A percentile compares a stretch with the other conserved stretches of the same genome.
Evolutionary conservation across 2,329 filamentous ascomycete species (phyloP).

Genomic region (Penicillium verrucosum): DNA sequence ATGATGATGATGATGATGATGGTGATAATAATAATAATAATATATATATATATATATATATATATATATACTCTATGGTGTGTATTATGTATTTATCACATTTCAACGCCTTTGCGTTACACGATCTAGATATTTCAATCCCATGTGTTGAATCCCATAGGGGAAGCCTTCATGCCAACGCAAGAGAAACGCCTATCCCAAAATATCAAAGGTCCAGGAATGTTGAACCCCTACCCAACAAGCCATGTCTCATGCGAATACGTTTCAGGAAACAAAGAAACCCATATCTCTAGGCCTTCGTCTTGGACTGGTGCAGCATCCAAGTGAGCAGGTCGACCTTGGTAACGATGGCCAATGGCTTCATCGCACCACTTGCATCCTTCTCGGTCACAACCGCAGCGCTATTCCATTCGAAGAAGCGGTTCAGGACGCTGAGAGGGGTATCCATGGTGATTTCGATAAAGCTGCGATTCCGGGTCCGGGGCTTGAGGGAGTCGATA

Average conservation of each 20-base stretch:
- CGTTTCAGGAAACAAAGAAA: background rate
- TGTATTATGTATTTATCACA: slow-evolving; percentile 6
- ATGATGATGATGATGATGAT: too few relatives aligned
- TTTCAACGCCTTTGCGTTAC: slow-evolving; percentile 7
- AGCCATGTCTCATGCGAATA: slow-evolving; percentile 11
- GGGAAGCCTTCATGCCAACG: slow-evolving; percentile 9
- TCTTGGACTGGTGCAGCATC: slow-evolving; percentile 67
- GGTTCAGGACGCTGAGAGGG: slow-evolving; percentile 74
- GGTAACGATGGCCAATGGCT: slow-evolving; percentile 85
- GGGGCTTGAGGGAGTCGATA: slow-evolving; percentile 28
- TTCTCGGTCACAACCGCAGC: slow-evolving; percentile 90
- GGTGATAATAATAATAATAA: too few relatives aligned
- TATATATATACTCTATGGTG: slow-evolving; percentile 1
- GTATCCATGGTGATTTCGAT: slow-evolving; percentile 94
- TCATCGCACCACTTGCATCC: slow-evolving; percentile 58
- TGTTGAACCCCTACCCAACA: slow-evolving; percentile 21
- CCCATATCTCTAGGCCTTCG: slow-evolving; percentile 7
- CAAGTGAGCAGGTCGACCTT: slow-evolving; percentile 94
- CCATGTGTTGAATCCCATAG: slow-evolving; percentile 19
- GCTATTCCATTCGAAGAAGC: slow-evolving; percentile 98
- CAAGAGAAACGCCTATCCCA: slow-evolving; percentile 12
- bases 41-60: background rate
- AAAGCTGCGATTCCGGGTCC: slow-evolving; percentile 64
- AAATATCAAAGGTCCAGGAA: slow-evolving; percentile 11
- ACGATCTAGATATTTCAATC: slow-evolving; percentile 9